These are phyloP conservation scores for Penicillium verhagenii DNA, from an alignment of 495 filamentous ascomycete species.

Conservation along the genomic window DNA sequence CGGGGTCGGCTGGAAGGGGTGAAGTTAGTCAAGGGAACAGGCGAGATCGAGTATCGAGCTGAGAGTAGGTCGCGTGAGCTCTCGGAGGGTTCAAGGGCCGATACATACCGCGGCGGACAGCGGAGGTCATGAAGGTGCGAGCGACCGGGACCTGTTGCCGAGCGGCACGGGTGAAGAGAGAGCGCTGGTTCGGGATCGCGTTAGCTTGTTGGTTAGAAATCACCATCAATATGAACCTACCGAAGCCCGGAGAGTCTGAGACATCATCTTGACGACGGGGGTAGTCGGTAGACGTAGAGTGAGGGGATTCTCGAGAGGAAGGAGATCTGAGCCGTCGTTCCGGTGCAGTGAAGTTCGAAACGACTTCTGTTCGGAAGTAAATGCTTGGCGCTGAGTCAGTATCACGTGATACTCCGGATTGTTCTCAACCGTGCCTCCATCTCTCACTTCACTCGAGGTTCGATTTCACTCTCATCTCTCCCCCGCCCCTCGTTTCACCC, in stretches of 20 bases:
- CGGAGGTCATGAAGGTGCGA: slow-evolving; percentile 72
- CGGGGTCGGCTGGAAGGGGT: slow-evolving; percentile 73
- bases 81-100: not conserved
- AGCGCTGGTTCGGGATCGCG: slow-evolving; percentile 63
- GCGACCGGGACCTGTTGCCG: slow-evolving; percentile 66
- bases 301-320: slow-evolving; percentile 32
- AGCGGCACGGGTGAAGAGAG: slow-evolving; percentile 72
- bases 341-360: slow-evolving; percentile 34
- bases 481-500: slow-evolving; percentile 18
- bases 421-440: slow-evolving; percentile 2
- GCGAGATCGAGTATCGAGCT: not conserved
- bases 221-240: slow-evolving; percentile 40
- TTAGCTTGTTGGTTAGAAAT: not conserved
- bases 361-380: slow-evolving; percentile 33
- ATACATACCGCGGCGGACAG: slow-evolving; percentile 42
- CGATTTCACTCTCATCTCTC: slow-evolving; percentile 13
- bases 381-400: slow-evolving; percentile 31
- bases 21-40: slow-evolving; percentile 18
- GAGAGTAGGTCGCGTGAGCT: not conserved
- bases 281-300: slow-evolving; percentile 26
- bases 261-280: slow-evolving; percentile 58
- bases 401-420: slow-evolving; percentile 15
- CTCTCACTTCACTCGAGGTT: slow-evolving; percentile 14
- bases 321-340: slow-evolving; percentile 36
- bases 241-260: slow-evolving; percentile 64